phyloP scores from a whole-genome alignment of 192 early-diverging fungal species.

The Entophlyctis helioformis region DNA sequence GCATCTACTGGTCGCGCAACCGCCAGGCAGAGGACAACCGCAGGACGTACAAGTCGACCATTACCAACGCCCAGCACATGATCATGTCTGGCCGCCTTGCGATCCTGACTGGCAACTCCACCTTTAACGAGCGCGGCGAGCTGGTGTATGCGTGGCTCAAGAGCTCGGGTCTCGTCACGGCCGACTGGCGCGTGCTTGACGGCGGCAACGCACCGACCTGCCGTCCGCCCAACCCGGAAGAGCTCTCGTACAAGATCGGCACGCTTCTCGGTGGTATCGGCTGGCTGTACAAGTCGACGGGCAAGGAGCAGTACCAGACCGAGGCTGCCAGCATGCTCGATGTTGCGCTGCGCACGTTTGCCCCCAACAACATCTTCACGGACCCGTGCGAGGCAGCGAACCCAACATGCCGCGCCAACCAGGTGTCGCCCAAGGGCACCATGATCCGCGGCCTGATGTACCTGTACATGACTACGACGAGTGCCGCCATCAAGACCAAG shows the following conservation, averaged over 20 bases:
- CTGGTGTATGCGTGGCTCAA: constrained; percentile 24
- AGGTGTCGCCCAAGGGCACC: constrained; percentile 1
- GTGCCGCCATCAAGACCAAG: constrained; percentile 7
- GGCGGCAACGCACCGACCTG: constrained; percentile 8
- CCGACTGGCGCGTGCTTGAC: constrained; percentile 7
- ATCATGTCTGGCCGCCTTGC: constrained; percentile 18
- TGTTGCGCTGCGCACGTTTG: constrained; percentile 3
- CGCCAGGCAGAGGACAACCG: constrained; percentile 12
- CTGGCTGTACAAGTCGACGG: constrained; percentile 18
- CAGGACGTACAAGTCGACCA: constrained; percentile 21
- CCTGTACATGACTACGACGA: constrained; percentile 3
- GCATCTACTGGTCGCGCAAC: constrained; percentile 31
- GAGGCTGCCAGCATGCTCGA: constrained; percentile 7
- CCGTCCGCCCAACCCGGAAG: not conserved
- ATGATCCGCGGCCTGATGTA: constrained; percentile 6
- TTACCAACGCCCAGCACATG: constrained; percentile 25
- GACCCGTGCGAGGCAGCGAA: constrained; percentile 5
- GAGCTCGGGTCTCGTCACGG: constrained; percentile 5
- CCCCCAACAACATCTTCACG: constrained; percentile 5
- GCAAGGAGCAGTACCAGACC: constrained; percentile 2
- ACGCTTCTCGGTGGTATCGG: constrained; percentile 7
- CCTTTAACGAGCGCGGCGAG: constrained; percentile 13
- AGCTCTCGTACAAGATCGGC: constrained; percentile 4
- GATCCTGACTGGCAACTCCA: constrained; percentile 9
- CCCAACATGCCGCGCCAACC: constrained; percentile 3